These are phyloP conservation scores for Hericium rajendrae DNA, from an alignment of 768 basidiomycete genomes.

Conservation along the genomic window DNA sequence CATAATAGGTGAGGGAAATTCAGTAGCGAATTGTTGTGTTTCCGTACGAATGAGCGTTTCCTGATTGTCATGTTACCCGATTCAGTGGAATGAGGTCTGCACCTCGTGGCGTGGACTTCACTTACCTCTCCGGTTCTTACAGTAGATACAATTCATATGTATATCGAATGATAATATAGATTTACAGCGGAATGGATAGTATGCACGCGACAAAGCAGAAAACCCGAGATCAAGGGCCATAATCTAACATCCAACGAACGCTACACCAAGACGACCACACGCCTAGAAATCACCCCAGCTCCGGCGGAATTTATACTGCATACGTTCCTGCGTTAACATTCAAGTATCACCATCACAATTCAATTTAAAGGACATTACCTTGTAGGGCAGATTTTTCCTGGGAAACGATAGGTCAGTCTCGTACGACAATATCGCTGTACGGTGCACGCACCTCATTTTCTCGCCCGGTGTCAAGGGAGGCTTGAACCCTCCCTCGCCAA, in stretches of 20 bases:
- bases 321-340: conserved; percentile 46
- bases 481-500: conserved; percentile 61
- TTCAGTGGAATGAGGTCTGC: background rate
- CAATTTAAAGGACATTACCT: conserved; percentile 39
- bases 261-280: background rate
- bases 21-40: background rate
- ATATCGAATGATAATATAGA: background rate
- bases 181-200: background rate
- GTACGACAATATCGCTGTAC: background rate
- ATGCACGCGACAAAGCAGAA: background rate
- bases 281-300: conserved; percentile 80
- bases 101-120: background rate
- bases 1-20: background rate
- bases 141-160: too few species aligned
- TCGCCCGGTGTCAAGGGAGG: conserved; percentile 66
- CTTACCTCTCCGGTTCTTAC: background rate
- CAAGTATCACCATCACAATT: conserved; percentile 11
- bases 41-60: background rate
- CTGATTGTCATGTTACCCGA: background rate
- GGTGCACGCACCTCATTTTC: conserved; percentile 51
- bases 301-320: conserved; percentile 86
- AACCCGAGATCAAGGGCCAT: background rate
- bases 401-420: conserved; percentile 1
- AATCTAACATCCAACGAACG: background rate
- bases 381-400: conserved; percentile 80